phyloP scores from a whole-genome alignment of 2,329 filamentous ascomycete genomes.

The Alternaria conjuncta region DNA sequence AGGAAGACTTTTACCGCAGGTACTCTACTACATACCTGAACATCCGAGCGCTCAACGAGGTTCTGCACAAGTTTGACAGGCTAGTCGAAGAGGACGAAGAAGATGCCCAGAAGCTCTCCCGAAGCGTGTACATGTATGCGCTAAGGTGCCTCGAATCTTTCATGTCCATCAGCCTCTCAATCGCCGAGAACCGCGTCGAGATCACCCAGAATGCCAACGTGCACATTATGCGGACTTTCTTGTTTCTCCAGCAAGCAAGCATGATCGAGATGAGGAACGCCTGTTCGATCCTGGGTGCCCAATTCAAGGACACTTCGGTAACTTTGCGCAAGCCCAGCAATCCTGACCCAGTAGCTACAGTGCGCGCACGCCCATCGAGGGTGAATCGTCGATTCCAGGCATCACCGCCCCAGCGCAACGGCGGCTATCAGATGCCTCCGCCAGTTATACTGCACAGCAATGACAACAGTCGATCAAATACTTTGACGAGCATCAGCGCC shows the following conservation, averaged over 20 bases:
- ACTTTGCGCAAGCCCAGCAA: conserved; percentile 29
- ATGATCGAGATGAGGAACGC: conserved; percentile 66
- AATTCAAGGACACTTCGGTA: conserved; percentile 39
- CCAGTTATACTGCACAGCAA: conserved; percentile 54
- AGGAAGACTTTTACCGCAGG: conserved; percentile 58
- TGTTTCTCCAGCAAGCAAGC: conserved; percentile 65
- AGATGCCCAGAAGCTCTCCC: conserved; percentile 48
- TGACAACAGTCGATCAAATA: conserved; percentile 61
- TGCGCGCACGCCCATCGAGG: conserved; percentile 39
- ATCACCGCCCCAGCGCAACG: conserved; percentile 44
- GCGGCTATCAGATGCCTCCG: conserved; percentile 40
- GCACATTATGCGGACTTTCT: conserved; percentile 63
- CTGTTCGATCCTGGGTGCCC: conserved; percentile 57
- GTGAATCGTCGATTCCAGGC: conserved; percentile 36
- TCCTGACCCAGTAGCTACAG: conserved; percentile 31
- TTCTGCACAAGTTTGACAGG: conserved; percentile 58
- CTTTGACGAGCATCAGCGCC: conserved; percentile 56
- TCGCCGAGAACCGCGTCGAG: conserved; percentile 50
- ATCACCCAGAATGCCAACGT: conserved; percentile 63
- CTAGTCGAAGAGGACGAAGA: conserved; percentile 59
- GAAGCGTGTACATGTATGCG: conserved; percentile 43
- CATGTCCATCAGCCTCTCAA: conserved; percentile 44
- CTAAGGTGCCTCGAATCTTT: conserved; percentile 45
- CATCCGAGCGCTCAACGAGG: conserved; percentile 63
- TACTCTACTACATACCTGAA: conserved; percentile 63